Evolutionary conservation across 1,284 basidiomycete species (phyloP).

Genomic region (Cutaneotrichosporon dermatis): DNA sequence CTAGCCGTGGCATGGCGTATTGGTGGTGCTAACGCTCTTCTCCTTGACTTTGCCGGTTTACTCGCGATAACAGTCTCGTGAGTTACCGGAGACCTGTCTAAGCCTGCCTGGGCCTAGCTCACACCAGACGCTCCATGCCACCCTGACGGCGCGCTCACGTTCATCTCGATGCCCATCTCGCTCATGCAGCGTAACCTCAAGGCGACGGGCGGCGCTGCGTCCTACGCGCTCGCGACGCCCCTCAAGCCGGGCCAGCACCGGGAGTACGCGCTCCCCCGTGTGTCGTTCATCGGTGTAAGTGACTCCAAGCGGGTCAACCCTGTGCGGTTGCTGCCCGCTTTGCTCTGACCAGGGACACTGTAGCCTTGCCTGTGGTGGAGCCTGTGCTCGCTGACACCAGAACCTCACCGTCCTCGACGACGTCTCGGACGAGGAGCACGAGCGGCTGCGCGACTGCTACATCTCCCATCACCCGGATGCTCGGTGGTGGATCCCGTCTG

Average conservation of each 20-base stretch:
- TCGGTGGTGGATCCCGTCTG: conserved; percentile 42
- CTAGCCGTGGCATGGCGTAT: not conserved
- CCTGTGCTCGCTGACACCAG: conserved; percentile 13
- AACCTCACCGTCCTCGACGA: conserved; percentile 38
- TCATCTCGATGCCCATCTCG: conserved; percentile 62
- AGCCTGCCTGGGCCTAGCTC: too few species aligned
- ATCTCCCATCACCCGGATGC: conserved; percentile 43
- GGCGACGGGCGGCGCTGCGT: conserved; percentile 52
- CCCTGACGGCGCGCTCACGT: conserved; percentile 58
- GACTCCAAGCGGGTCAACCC: too few species aligned
- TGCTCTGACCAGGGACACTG: too few species aligned
- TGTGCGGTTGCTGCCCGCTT: too few species aligned
- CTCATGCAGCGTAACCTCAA: conserved; percentile 59
- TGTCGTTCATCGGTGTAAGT: conserved; percentile 57
- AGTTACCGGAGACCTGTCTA: not conserved
- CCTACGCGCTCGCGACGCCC: conserved; percentile 55
- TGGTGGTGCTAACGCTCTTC: too few species aligned
- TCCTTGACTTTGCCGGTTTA: too few species aligned
- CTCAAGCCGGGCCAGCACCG: conserved; percentile 45
- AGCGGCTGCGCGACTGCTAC: conserved; percentile 34
- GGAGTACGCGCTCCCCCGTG: conserved; percentile 48
- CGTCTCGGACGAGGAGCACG: conserved; percentile 21
- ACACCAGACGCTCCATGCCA: conserved; percentile 54
- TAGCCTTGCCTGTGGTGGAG: too few species aligned
- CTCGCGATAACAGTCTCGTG: not conserved